Evolutionary conservation across 176 grass and related monocot species (phyloP).

Genomic region (Rhynchospora tenuis): DNA sequence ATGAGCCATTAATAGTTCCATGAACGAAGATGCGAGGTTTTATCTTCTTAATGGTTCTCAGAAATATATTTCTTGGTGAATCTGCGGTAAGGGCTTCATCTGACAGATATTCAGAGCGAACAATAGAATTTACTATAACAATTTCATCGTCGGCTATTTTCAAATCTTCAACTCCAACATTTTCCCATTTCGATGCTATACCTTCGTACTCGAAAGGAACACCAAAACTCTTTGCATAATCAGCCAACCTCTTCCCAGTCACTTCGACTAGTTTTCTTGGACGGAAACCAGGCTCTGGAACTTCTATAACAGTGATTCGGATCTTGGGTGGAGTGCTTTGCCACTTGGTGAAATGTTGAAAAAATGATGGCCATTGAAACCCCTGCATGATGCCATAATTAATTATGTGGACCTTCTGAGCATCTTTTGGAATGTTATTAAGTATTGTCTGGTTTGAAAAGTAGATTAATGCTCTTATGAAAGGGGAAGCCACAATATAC

Average conservation of each 20-base stretch:
- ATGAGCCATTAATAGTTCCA: slow-evolving; percentile 27
- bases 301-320: slow-evolving; percentile 37
- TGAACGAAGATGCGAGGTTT: slow-evolving; percentile 36
- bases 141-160: slow-evolving; percentile 31
- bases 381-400: slow-evolving; percentile 35
- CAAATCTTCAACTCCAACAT: slow-evolving; percentile 27
- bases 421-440: slow-evolving; percentile 12
- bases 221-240: slow-evolving; percentile 38
- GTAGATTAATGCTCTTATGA: not conserved
- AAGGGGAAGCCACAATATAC: slow-evolving; percentile 33
- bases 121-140: slow-evolving; percentile 24
- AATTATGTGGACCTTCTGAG: slow-evolving; percentile 40
- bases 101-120: slow-evolving; percentile 20
- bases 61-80: slow-evolving; percentile 32
- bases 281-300: slow-evolving; percentile 35
- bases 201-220: slow-evolving; percentile 49
- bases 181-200: slow-evolving; percentile 47
- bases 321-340: slow-evolving; percentile 22
- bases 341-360: slow-evolving; percentile 26
- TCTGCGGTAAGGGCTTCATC: slow-evolving; percentile 21
- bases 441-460: slow-evolving; percentile 32
- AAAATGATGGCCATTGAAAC: slow-evolving; percentile 43
- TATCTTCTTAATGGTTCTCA: slow-evolving; percentile 32
- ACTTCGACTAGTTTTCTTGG: slow-evolving; percentile 27
- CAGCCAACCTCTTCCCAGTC: slow-evolving; percentile 28